Percentiles rank a stretch among this genome's conserved stretches.
These are phyloP conservation scores for Phytopythium boreale DNA, from an alignment of 352 stramenopile genomes.

Conservation along the genomic window DNA sequence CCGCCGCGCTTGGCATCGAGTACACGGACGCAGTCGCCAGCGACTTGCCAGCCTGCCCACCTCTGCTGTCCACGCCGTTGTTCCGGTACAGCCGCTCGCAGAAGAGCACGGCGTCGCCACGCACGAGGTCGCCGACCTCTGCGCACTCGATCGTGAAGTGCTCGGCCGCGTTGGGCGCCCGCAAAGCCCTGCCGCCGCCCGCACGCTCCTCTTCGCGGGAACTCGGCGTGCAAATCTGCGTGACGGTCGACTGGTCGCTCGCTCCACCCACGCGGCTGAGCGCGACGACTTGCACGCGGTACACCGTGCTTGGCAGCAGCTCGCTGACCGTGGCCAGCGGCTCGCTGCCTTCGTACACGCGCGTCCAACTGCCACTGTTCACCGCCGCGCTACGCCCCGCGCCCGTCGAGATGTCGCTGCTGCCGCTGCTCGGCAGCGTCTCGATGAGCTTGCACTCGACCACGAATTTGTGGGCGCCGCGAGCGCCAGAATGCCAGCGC, in stretches of 20 bases:
- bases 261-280: slow-evolving; percentile 59
- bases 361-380: slow-evolving; percentile 48
- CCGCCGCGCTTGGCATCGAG: slow-evolving; percentile 35
- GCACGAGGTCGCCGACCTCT: slow-evolving; percentile 76
- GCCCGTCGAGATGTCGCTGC: not conserved
- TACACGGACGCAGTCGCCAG: slow-evolving; percentile 39
- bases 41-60: slow-evolving; percentile 5
- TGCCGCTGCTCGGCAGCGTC: slow-evolving; percentile 25
- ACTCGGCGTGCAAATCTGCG: slow-evolving; percentile 75
- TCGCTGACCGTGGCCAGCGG: slow-evolving; percentile 54
- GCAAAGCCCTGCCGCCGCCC: not conserved
- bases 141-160: slow-evolving; percentile 75
- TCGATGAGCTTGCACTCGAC: slow-evolving; percentile 81
- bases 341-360: slow-evolving; percentile 81
- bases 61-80: slow-evolving; percentile 13
- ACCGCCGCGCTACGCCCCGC: not conserved
- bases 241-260: slow-evolving; percentile 75
- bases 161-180: slow-evolving; percentile 30
- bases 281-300: slow-evolving; percentile 81
- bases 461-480: slow-evolving; percentile 63
- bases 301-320: slow-evolving; percentile 75
- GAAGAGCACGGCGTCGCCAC: slow-evolving; percentile 90
- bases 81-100: slow-evolving; percentile 82
- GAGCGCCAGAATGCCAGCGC: slow-evolving; percentile 78
- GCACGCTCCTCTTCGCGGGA: slow-evolving; percentile 58